phyloP scores from a whole-genome alignment of 495 filamentous ascomycete species.

The Xylaria scruposa region DNA sequence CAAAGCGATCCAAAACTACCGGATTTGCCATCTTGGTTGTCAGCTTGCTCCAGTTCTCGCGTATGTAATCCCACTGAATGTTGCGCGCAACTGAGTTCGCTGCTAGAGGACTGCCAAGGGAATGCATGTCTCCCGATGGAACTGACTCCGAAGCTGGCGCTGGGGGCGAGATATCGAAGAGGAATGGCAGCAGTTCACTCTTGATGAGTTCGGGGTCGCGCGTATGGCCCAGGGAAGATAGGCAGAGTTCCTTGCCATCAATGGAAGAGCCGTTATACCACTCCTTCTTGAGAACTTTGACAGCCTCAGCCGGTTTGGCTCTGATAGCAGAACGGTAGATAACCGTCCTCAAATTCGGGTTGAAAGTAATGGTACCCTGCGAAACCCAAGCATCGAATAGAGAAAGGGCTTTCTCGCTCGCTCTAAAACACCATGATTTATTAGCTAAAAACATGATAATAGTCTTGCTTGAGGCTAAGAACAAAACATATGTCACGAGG shows the following conservation, averaged over 20 bases:
- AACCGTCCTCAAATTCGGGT: constrained; percentile 78
- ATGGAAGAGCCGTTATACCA: constrained; percentile 81
- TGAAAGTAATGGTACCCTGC: constrained; percentile 69
- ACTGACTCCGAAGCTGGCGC: constrained; percentile 49
- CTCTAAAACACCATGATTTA: constrained; percentile 49
- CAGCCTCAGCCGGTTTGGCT: constrained; percentile 69
- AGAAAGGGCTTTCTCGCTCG: constrained; percentile 70
- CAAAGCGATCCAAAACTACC: constrained; percentile 85
- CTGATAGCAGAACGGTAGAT: constrained; percentile 82
- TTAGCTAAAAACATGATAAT: neutral
- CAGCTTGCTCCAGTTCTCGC: constrained; percentile 76
- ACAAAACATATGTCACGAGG: neutral
- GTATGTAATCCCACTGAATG: constrained; percentile 83
- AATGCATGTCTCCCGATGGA: constrained; percentile 79
- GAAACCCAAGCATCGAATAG: constrained; percentile 78
- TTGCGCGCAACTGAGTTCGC: constrained; percentile 72
- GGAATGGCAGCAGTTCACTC: constrained; percentile 77
- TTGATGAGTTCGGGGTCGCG: constrained; percentile 70
- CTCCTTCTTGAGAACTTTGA: constrained; percentile 75
- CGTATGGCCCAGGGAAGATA: constrained; percentile 77
- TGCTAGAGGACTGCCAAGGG: constrained; percentile 72
- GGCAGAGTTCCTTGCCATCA: constrained; percentile 86
- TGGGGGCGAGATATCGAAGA: constrained; percentile 75
- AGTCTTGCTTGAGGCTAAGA: neutral
- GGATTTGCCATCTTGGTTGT: constrained; percentile 75